Percentiles rank a stretch among this genome's conserved stretches.
Evolutionary conservation across 148 eudicot species (phyloP).

Genomic region (Vaccinium corymbosum): DNA sequence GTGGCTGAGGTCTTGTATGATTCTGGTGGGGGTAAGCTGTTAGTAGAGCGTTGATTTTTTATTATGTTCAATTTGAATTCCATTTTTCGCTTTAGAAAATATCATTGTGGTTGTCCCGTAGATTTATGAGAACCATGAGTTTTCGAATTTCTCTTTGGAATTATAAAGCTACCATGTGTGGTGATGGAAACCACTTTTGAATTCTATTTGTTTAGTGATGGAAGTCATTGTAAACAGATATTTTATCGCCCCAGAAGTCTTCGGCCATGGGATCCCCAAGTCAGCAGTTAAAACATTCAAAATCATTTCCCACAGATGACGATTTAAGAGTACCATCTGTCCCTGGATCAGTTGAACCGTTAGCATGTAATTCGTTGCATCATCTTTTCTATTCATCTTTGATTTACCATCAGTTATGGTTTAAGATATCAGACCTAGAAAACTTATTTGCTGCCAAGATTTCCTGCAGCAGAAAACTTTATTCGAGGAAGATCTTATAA

Average conservation of each 20-base stretch:
- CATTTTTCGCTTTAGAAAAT: background rate
- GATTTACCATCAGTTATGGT: background rate
- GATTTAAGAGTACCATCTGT: constrained; percentile 44
- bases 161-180: background rate
- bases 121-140: background rate
- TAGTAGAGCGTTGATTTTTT: background rate
- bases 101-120: background rate
- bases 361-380: constrained; percentile 59
- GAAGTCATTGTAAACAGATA: constrained; percentile 35
- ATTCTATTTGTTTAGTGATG: background rate
- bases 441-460: constrained; percentile 51
- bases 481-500: constrained; percentile 93
- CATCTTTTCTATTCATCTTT: constrained; percentile 11
- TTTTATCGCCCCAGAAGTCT: constrained; percentile 46
- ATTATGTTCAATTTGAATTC: background rate
- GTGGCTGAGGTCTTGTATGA: constrained; percentile 77
- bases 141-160: background rate
- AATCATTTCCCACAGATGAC: constrained; percentile 48
- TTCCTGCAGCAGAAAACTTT: constrained; percentile 96
- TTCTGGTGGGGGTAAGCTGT: constrained; percentile 62
- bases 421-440: background rate
- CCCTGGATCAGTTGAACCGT: constrained; percentile 49
- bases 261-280: constrained; percentile 41
- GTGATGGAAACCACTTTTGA: background rate
- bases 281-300: constrained; percentile 41